Conservation (phyloP, 2,329 filamentous ascomycete species). For the Pestalotiopsis sp. region DNA sequence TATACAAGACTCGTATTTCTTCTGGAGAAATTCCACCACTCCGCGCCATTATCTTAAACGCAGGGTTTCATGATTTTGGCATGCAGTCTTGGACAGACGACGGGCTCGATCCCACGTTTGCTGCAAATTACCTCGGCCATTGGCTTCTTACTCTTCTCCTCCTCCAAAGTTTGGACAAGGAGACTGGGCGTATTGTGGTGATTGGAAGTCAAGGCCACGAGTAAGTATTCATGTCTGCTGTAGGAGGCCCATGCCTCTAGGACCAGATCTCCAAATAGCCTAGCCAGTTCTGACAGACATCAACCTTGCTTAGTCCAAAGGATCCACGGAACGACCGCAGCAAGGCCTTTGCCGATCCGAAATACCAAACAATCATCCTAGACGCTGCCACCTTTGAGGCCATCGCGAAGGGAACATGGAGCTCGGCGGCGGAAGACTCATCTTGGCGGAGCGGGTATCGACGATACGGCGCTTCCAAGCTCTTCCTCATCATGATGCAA, state of each 20-base stretch:
- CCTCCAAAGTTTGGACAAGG: constrained; percentile 36
- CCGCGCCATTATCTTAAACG: constrained; percentile 28
- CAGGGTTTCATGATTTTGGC: constrained; percentile 26
- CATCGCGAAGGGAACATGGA: too few relatives aligned
- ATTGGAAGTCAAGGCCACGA: constrained; percentile 36
- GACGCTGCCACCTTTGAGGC: too few relatives aligned
- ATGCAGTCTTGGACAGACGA: constrained; percentile 33
- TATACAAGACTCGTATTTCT: constrained; percentile 14
- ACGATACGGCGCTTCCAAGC: constrained; percentile 23
- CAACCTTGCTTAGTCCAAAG: too few relatives aligned
- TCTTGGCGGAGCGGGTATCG: too few relatives aligned
- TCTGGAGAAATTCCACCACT: constrained; percentile 28
- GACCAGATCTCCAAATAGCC: neutral
- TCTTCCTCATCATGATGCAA: constrained; percentile 15
- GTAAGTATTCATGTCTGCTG: constrained; percentile 17
- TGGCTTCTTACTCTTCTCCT: constrained; percentile 36
- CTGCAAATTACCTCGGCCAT: constrained; percentile 35
- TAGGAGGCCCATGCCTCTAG: too few relatives aligned
- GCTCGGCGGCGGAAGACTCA: neutral
- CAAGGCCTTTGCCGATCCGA: too few relatives aligned
- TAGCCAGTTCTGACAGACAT: neutral
- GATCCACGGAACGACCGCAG: too few relatives aligned
- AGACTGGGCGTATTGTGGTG: constrained; percentile 33
- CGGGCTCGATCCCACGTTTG: constrained; percentile 36
- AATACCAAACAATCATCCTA: too few relatives aligned